phyloP scores from a whole-genome alignment of 768 basidiomycete species.

The Sporobolomyces pararoseus region DNA sequence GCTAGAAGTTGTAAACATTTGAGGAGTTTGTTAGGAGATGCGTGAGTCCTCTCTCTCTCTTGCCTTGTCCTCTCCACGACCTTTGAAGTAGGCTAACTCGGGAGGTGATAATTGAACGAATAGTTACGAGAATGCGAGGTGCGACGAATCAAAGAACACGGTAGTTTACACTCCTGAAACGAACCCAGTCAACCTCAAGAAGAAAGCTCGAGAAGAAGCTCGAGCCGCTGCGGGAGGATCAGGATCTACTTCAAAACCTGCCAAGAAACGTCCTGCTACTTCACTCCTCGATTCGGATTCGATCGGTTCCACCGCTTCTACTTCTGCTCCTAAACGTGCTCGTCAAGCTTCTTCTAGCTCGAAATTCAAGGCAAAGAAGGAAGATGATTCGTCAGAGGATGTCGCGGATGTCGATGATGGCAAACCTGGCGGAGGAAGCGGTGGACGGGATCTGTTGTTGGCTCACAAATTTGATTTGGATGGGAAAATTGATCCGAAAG shows the following conservation, averaged over 20 bases:
- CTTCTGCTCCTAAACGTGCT: constrained; percentile 5
- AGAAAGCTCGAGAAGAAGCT: neutral
- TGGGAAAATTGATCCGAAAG: constrained; percentile 30
- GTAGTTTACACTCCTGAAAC: neutral
- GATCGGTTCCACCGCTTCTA: neutral
- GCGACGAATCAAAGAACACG: constrained; percentile 23
- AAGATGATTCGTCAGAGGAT: neutral
- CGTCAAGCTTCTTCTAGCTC: neutral
- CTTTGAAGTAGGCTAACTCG: neutral
- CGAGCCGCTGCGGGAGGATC: neutral
- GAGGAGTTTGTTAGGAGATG: constrained; percentile 30
- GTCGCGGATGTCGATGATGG: neutral
- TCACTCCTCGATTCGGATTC: neutral
- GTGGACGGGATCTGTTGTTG: constrained; percentile 18
- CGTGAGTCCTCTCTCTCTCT: constrained; percentile 20
- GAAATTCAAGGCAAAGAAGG: neutral
- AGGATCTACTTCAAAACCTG: neutral
- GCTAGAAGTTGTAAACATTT: constrained; percentile 38
- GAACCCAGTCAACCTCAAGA: constrained; percentile 7
- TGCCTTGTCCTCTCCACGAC: neutral
- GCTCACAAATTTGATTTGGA: constrained; percentile 39
- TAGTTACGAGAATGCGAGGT: constrained; percentile 9
- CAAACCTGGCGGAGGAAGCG: neutral
- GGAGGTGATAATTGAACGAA: no score
- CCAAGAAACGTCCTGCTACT: constrained; percentile 23